Conservation (phyloP, 2,329 filamentous ascomycete genomes). For the Fusarium sp. region DNA sequence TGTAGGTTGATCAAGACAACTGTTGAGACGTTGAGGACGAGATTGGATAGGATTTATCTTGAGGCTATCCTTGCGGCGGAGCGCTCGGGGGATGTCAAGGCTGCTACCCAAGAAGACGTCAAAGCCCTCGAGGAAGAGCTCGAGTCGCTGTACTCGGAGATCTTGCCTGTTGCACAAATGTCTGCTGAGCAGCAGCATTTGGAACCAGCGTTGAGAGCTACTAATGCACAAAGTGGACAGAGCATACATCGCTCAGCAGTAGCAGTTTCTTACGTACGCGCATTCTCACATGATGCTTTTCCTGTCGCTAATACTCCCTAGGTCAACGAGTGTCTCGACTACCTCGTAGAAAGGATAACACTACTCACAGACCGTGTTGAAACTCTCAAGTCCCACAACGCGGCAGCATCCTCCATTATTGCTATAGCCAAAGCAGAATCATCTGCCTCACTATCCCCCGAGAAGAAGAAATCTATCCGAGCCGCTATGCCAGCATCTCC, state of each 20-base stretch:
- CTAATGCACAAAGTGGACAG: constrained; percentile 54
- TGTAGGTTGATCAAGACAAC: constrained; percentile 62
- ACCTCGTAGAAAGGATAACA: constrained; percentile 57
- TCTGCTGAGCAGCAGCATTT: constrained; percentile 73
- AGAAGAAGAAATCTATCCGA: constrained; percentile 35
- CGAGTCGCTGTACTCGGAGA: constrained; percentile 73
- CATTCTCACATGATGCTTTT: fast-evolving
- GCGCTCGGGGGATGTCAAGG: constrained; percentile 37
- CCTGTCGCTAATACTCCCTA: constrained; percentile 42
- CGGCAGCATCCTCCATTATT: constrained; percentile 50
- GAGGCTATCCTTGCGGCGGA: constrained; percentile 51
- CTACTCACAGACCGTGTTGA: constrained; percentile 53
- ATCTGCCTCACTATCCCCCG: constrained; percentile 34
- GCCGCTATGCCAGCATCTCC: constrained; percentile 47
- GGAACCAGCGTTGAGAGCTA: constrained; percentile 62
- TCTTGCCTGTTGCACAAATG: constrained; percentile 75
- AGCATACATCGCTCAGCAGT: constrained; percentile 54
- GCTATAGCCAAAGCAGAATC: constrained; percentile 56
- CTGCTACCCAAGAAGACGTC: constrained; percentile 51
- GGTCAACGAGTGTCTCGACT: constrained; percentile 61
- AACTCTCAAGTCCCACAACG: constrained; percentile 56
- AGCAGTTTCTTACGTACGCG: constrained; percentile 61
- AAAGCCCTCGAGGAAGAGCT: constrained; percentile 68
- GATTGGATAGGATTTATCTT: constrained; percentile 64
- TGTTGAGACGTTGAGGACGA: constrained; percentile 62